Base-by-base conservation (phyloP, 805 yeast genomes). In the Suhomyces sp. region DNA sequence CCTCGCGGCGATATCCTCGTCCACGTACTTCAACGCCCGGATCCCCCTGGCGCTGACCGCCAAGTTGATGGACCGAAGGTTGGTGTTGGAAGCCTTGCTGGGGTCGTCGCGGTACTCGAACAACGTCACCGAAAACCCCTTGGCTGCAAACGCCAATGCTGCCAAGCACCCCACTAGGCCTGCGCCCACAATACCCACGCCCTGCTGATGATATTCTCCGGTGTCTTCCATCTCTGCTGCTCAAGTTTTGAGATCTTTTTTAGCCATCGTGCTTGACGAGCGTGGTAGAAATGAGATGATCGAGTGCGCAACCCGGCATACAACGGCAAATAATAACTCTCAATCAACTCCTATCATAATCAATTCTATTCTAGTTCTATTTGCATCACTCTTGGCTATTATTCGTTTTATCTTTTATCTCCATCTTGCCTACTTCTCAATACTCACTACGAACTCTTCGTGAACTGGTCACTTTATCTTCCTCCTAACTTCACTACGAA, bases 11-110 rank as follows among this genome's bases (percentile, higher is more conserved):
- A 90, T 74, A 12, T 72, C 77, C 0, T 70, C 65, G 63, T 87
- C 91, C 10, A 91, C 84, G 48, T 75, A 78, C 52, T 76, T 70
- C 63, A 92, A 69, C 0, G 97, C 87, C 26, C 78, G 71, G 51
- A 90, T 85, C 1, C 97, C 97, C 48, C 97, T 78, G 50, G 84
- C 85, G 47, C 93, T 85, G n/a, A 92, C 87, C 0, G 97, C 97
- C 57, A 92, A 74, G 63, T 92, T 92, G 64, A 92, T 91, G 6
- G 96, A 88, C 54, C 89, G 69, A 33, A 84, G 66, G 57, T 77
- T 75, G 41, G 71, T 70, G 15, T 65, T 55, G 0, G 71, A 60
- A 40, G 62, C 54, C 2, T 51, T 52, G 58, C 89, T 70, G 15
- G 91, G 90, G 66, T 91, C 97, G 1, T 67, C 57, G 71, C 97